phyloP scores from a whole-genome alignment of 129 eudicot species.

The Rutidosis leptorrhynchoides region DNA sequence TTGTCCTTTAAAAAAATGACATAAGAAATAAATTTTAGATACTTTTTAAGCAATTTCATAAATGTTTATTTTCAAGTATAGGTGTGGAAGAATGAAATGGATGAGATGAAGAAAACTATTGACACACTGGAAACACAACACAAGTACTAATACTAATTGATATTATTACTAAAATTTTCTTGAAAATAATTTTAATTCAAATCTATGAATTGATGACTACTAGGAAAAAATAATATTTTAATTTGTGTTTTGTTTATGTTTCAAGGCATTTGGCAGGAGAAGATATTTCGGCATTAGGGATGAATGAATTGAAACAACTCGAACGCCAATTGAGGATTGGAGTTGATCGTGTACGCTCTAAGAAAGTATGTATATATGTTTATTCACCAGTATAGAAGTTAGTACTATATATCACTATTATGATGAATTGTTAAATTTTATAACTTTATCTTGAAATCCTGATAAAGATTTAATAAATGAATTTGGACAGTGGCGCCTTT shows the following conservation, averaged over 20 bases:
- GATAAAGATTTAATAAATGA: conserved; percentile 20
- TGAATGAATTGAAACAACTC: conserved; percentile 68
- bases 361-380: conserved; percentile 43
- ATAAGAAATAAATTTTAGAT: too few relatives aligned
- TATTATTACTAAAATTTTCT: too few relatives aligned
- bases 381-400: neutral
- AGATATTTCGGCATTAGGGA: conserved; percentile 53
- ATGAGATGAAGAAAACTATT: conserved; percentile 57
- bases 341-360: conserved; percentile 73
- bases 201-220: neutral
- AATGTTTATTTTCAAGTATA: conserved; percentile 10
- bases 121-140: conserved; percentile 56
- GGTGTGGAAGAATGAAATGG: conserved; percentile 73
- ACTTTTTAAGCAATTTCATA: too few relatives aligned
- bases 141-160: conserved; percentile 34
- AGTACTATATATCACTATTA: neutral
- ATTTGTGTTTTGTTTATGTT: conserved; percentile 1
- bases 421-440: neutral
- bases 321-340: conserved; percentile 72
- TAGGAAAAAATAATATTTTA: neutral
- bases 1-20: neutral
- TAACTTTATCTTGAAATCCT: conserved; percentile 10
- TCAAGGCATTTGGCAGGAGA: conserved; percentile 69
- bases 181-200: too few relatives aligned
- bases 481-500: conserved; percentile 49